Evolutionary conservation across 2,329 filamentous ascomycete genomes (phyloP).

Genomic region (Nannizzia gypsea): DNA sequence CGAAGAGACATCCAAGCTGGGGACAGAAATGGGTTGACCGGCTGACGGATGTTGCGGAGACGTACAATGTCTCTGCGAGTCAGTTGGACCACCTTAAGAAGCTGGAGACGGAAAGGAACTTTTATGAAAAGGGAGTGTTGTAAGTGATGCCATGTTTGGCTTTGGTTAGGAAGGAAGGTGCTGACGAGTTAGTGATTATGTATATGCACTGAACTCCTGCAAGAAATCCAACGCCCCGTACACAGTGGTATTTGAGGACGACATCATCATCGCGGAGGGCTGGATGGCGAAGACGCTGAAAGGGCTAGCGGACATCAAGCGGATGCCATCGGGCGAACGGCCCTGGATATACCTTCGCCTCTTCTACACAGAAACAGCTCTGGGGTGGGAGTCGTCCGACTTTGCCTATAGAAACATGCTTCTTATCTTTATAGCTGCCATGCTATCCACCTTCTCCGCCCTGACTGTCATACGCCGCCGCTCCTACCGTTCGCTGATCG

Average conservation of each 20-base stretch:
- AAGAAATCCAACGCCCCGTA: constrained; percentile 22
- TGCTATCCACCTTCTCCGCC: not conserved
- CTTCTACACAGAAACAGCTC: constrained; percentile 24
- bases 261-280: constrained; percentile 28
- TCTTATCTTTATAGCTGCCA: constrained; percentile 15
- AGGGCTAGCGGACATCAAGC: constrained; percentile 12
- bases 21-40: constrained; percentile 18
- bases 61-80: constrained; percentile 16
- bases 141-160: constrained; percentile 4
- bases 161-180: not conserved
- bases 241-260: constrained; percentile 28
- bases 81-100: constrained; percentile 17
- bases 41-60: constrained; percentile 13
- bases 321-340: not conserved
- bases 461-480: constrained; percentile 14
- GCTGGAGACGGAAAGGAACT: constrained; percentile 19
- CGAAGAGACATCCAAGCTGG: constrained; percentile 18
- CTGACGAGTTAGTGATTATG: constrained; percentile 19
- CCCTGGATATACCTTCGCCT: constrained; percentile 25
- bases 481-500: constrained; percentile 10
- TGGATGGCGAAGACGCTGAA: constrained; percentile 25
- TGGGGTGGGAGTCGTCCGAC: constrained; percentile 19
- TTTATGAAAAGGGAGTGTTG: constrained; percentile 25
- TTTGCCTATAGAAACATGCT: constrained; percentile 19
- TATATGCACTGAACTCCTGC: constrained; percentile 22